A percentile compares a stretch with the other conserved stretches of the same genome.
These are phyloP conservation scores for Pseudonitzschia multistriata DNA, from an alignment of 108 stramenopile genomes.

Conservation along the genomic window DNA sequence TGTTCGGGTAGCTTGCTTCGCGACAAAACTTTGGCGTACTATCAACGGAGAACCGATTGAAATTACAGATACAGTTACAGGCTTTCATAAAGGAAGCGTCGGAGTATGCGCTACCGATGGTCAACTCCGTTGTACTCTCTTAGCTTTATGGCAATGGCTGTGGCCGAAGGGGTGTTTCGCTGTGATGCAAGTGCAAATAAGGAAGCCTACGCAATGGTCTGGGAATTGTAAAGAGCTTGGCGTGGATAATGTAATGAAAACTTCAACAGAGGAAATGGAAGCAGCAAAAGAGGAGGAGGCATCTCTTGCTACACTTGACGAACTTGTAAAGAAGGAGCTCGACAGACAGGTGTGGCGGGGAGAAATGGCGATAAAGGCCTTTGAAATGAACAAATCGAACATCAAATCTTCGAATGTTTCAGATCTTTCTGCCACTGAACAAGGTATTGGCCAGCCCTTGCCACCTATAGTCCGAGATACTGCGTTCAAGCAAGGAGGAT, in stretches of 20 bases:
- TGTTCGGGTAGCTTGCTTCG: conserved; percentile 77
- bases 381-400: conserved; percentile 42
- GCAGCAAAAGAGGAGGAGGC: conserved; percentile 60
- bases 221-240: conserved; percentile 57
- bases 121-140: conserved; percentile 62
- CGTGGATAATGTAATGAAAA: conserved; percentile 68
- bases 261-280: conserved; percentile 67
- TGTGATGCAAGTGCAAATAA: conserved; percentile 50
- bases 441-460: conserved; percentile 74
- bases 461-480: conserved; percentile 68
- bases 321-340: conserved; percentile 53
- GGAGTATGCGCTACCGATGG: conserved; percentile 74
- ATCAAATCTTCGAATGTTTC: conserved; percentile 25
- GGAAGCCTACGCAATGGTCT: conserved; percentile 56
- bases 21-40: conserved; percentile 76
- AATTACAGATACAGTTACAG: conserved; percentile 1
- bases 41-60: conserved; percentile 71
- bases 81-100: conserved; percentile 22
- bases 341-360: conserved; percentile 83
- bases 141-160: conserved; percentile 84
- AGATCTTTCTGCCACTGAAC: conserved; percentile 39
- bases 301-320: conserved; percentile 44
- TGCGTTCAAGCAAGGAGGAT: conserved; percentile 81
- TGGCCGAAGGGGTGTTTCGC: conserved; percentile 73
- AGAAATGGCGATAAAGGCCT: conserved; percentile 69